Base-by-base conservation (phyloP, 2,329 filamentous ascomycete genomes). In the Cladosporium sp. region DNA sequence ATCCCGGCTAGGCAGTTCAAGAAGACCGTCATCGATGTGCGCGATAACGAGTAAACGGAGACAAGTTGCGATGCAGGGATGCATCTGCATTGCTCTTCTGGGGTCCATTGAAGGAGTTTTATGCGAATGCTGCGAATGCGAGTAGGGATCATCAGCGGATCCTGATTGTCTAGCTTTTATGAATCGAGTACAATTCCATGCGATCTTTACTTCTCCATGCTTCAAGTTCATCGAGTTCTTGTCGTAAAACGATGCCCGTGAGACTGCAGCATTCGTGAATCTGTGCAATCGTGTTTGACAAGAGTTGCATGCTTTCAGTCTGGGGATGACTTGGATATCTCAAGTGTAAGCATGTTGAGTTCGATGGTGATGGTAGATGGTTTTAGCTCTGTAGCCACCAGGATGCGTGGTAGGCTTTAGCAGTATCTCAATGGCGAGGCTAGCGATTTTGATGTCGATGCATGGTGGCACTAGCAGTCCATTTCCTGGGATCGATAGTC, bases 1-100 rank as follows among this genome's bases (percentile, higher is more conserved):
- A 81, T 94, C 28, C 84, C 85, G 70, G 91, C 92, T 6, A 83
- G 92, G 72, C 90, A 92, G 73, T 96, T 95, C 76, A 82, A 81
- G 76, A 71, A 71, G 38, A 82, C 80, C 3, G 71, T 79, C 36
- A 80, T 83, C 66, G 78, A 79, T 30, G 75, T 64, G 12, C 49
- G 49, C 24, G 61, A 80, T 15, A 74, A 74, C 64, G 80, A 82
- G 61, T 64, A 55, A 7, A 41, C 2, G 7, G 8, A 5, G 41
- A 47, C 41, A n/a, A n/a, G 15, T n/a, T n/a, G 38, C 18, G 38
- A 10, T 44, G 18, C 18, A 44, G 6, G 18, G 38, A 21, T 8
- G 15, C 2, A 3, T 21, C 41, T 47, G 41, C 41, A 24, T 4
- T 47, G 4, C n/a, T 12, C 10, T 47, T 21, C 10, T 12, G 10